Conservation (phyloP, 2,329 filamentous ascomycete genomes). For the Periconia macrospinosa region DNA sequence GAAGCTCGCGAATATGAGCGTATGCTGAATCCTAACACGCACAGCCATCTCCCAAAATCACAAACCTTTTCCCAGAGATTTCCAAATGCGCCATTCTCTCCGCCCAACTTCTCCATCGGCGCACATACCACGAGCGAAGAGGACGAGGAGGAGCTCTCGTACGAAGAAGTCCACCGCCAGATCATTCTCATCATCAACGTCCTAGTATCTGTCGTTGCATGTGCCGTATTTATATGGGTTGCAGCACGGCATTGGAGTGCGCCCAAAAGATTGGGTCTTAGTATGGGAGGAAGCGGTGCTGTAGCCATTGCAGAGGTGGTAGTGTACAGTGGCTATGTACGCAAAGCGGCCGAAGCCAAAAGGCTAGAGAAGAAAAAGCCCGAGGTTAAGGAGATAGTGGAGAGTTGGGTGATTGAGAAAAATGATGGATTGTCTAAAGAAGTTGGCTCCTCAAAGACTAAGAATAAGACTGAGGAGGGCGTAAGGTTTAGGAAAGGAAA, state of each 20-base stretch:
- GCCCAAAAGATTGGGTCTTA: slow-evolving; percentile 69
- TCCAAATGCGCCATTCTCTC: slow-evolving; percentile 41
- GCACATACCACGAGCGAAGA: slow-evolving; percentile 44
- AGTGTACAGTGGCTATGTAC: slow-evolving; percentile 75
- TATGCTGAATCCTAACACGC: slow-evolving; percentile 68
- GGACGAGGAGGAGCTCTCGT: slow-evolving; percentile 66
- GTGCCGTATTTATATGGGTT: slow-evolving; percentile 77
- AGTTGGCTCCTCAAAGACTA: slow-evolving; percentile 10
- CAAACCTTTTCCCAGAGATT: slow-evolving; percentile 65
- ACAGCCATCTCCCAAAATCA: slow-evolving; percentile 37
- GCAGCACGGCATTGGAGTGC: slow-evolving; percentile 74
- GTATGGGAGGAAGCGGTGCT: slow-evolving; percentile 68
- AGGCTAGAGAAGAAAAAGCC: slow-evolving; percentile 60
- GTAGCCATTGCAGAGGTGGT: slow-evolving; percentile 77
- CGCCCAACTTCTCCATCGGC: slow-evolving; percentile 54
- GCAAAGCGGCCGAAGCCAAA: slow-evolving; percentile 70
- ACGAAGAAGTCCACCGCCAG: slow-evolving; percentile 77
- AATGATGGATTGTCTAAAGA: slow-evolving; percentile 10
- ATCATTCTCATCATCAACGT: slow-evolving; percentile 87
- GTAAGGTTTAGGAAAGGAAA: slow-evolving; percentile 49
- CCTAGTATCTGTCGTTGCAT: slow-evolving; percentile 79
- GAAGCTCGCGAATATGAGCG: slow-evolving; percentile 80
- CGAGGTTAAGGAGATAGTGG: slow-evolving; percentile 69
- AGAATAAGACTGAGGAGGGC: slow-evolving; percentile 32
- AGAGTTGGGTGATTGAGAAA: slow-evolving; percentile 67